phyloP scores from a whole-genome alignment of 345 rosid genomes.

The Populus euphratica region DNA sequence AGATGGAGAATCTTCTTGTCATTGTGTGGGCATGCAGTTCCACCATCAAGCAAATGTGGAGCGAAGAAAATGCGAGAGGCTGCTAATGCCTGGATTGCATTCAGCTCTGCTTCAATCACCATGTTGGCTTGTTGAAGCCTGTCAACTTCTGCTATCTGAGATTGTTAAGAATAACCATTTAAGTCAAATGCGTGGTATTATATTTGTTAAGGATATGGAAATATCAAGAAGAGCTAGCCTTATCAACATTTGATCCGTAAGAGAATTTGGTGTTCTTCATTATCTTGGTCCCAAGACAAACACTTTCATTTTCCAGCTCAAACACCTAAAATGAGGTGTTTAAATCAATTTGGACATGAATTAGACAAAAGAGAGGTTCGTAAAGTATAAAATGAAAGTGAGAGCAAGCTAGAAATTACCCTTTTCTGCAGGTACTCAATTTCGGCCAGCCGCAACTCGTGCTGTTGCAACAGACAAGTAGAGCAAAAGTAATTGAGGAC shows the following conservation, averaged over 20 bases:
- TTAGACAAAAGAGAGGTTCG: neutral
- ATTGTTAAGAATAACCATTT: neutral
- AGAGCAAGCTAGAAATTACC: constrained; percentile 33
- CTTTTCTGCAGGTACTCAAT: constrained; percentile 91
- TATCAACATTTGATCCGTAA: neutral
- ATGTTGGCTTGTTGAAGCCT: constrained; percentile 74
- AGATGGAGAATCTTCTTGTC: constrained; percentile 85
- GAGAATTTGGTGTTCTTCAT: neutral
- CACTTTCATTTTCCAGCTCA: constrained; percentile 84
- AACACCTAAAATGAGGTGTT: constrained; percentile 48
- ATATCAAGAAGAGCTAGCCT: neutral
- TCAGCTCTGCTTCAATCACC: constrained; percentile 66
- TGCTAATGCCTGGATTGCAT: constrained; percentile 72
- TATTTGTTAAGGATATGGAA: too few relatives aligned
- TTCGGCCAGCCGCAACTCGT: constrained; percentile 88
- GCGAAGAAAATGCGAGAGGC: constrained; percentile 84
- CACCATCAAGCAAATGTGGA: constrained; percentile 47
- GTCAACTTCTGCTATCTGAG: constrained; percentile 84
- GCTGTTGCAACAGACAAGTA: constrained; percentile 46
- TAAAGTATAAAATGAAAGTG: neutral
- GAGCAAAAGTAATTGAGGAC: neutral
- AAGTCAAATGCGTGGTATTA: neutral
- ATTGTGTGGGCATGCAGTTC: constrained; percentile 45
- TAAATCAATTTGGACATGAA: too few relatives aligned
- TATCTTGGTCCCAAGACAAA: constrained; percentile 80